Evolutionary conservation across 2,329 filamentous ascomycete genomes (phyloP), one percentile per base, ranked within the genome.

Genomic region (Fusarium goolgardi): DNA sequence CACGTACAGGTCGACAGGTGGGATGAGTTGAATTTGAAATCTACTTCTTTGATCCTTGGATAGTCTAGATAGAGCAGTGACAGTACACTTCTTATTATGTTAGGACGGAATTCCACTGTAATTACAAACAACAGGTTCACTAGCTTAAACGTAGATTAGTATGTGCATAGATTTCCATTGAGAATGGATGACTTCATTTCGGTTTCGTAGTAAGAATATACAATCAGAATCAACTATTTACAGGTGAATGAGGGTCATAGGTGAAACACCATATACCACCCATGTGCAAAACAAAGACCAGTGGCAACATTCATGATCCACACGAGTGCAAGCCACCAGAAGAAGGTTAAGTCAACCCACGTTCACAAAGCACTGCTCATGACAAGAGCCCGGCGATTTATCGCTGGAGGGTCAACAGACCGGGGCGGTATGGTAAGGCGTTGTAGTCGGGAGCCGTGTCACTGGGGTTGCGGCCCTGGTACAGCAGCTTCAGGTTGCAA

Each of bases 401-500:
- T n/a, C 43, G 52, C 27, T 43, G 13, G 4, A 62, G 23, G 18
- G 59, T 62, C 34, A 62, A 59, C 11, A 62, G 11, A 62, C 59
- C 59, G 10, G 59, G 59, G 21, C 59, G 59, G 57, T 62, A 62
- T 9, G 59, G 59, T 16, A 39, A 59, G 6, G 0, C 6, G 37
- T 47, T 11, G 71, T 91, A 90, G n/a, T 83, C 77, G 0, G 74
- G 47, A 51, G 47, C 75, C 50, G 55, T 80, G 3, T 15, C 46
- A 12, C 1, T 47, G 47, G 86, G 82, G 34, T 66, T 32, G 16
- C 68, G 56, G 34, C 89, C 89, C 77, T 91, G 89, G 76, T 89
- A 91, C 31, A 91, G 81, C 41, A 90, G 71, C 79, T 89, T 84
- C 72, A 91, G 77, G 73, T 89, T 89, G 80, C 89, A 91, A 2